Base-by-base conservation (phyloP, 371 early-diverging fungal genomes). In the Rhizomucor miehei region DNA sequence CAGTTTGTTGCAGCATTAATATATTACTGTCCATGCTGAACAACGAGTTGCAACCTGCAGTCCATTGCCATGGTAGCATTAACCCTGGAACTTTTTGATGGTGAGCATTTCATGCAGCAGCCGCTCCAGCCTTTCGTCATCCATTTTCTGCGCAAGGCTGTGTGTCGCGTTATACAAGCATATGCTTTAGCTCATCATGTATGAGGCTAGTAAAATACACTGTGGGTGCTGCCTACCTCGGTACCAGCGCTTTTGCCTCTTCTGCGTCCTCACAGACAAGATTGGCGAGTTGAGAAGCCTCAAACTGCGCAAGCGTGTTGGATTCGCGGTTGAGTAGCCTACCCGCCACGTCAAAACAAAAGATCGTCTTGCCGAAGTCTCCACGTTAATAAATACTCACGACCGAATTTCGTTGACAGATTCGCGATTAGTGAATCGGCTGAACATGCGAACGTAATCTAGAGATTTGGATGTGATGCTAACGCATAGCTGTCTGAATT, bases 231-330 rank as follows among this genome's bases (percentile, higher is more conserved):
- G 44, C 17, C 56, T 69, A 69, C 72, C 67, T 75, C 54, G 50
- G 71, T 60, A 45, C 59, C 57, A 56, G 63, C 47, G 49, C 71
- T 55, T 59, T 90, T 0, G 91, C 92, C 71, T 94, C 95, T 48
- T 92, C 93, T 25, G 86, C 84, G 47, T 92, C 89, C 56, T 89
- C 91, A 68, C 91, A 91, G 66, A 90, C 86, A 49, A 94, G 75
- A 67, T 94, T 94, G 23, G 90, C 92, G 40, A 94, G 75, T 61
- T 94, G 94, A 20, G 94, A 91, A 16, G 88, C 71, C 65, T 94
- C 95, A 51, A 91, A 94, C 37, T 86, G 84, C 39, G 88, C 80
- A 63, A 92, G 59, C 4, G 83, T 69, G 9, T 79, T 29, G 5
- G 29, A 29, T 29, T 29, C 29, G 29, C 29, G 29, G 29, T 8